A percentile compares a stretch with the other conserved stretches of the same genome.
Evolutionary conservation across 805 yeast species (phyloP).

Genomic region (Saturnispora sekii): DNA sequence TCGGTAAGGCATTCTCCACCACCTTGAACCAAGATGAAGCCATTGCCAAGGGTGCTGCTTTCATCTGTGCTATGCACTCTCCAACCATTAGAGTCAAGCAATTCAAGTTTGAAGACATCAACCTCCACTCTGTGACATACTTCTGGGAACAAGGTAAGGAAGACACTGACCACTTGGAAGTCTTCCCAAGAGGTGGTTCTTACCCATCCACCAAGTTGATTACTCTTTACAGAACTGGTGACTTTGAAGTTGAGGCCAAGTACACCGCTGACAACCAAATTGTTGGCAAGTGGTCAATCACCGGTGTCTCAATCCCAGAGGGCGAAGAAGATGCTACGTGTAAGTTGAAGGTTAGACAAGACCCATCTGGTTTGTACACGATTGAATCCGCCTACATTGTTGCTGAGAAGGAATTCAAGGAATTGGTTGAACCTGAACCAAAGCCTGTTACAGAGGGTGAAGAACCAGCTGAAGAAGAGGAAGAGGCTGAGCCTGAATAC

Average conservation of each 20-base stretch:
- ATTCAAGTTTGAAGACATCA: constrained; percentile 93
- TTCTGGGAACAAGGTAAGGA: constrained; percentile 91
- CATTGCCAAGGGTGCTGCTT: constrained; percentile 97
- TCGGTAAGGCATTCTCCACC: constrained; percentile 79
- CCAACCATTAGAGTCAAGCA: constrained; percentile 98
- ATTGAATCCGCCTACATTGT: constrained; percentile 92
- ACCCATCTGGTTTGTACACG: constrained; percentile 91
- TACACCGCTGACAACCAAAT: constrained; percentile 65
- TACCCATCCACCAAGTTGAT: constrained; percentile 95
- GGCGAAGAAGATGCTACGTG: constrained; percentile 74
- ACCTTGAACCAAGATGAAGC: constrained; percentile 99
- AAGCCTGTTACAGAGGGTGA: constrained; percentile 29
- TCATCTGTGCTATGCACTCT: constrained; percentile 97
- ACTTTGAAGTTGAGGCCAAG: constrained; percentile 77
- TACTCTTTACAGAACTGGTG: constrained; percentile 85
- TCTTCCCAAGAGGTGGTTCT: constrained; percentile 86
- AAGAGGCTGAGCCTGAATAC: constrained; percentile 72
- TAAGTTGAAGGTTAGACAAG: constrained; percentile 92
- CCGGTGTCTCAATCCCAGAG: constrained; percentile 73
- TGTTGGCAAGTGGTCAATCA: constrained; percentile 78
- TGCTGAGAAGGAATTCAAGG: constrained; percentile 84
- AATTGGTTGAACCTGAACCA: constrained; percentile 61
- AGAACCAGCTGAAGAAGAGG: constrained; percentile 24
- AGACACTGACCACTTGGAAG: constrained; percentile 88
- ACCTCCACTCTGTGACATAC: constrained; percentile 88